Percentiles rank a stretch among this genome's conserved stretches.
Evolutionary conservation across 1,139 yeast species (phyloP).

Genomic region (Candida tropicalis): DNA sequence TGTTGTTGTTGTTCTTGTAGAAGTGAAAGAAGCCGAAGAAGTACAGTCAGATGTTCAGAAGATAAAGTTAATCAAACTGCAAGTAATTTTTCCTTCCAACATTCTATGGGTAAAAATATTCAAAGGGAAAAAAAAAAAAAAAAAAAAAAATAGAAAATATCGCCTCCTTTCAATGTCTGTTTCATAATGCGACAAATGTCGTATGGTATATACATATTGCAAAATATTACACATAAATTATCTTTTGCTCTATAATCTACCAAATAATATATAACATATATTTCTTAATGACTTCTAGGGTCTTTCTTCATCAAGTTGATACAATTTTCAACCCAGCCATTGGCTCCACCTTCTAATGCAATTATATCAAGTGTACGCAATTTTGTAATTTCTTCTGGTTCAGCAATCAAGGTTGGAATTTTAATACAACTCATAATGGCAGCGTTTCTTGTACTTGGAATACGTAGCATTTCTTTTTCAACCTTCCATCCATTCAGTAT

Average conservation of each 20-base stretch:
- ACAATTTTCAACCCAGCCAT: slow-evolving; percentile 84
- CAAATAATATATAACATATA: background rate
- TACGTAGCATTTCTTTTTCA: slow-evolving; percentile 83
- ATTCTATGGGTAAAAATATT: no score
- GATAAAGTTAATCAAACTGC: no score
- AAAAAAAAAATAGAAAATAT: background rate
- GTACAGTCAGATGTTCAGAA: background rate
- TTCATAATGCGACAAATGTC: slow-evolving; percentile 1
- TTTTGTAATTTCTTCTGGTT: slow-evolving; percentile 28
- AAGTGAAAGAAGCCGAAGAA: background rate
- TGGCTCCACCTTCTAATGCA: slow-evolving; percentile 82
- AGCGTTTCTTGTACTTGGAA: slow-evolving; percentile 93
- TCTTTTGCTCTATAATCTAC: background rate
- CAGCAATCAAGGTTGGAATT: slow-evolving; percentile 22
- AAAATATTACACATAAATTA: no score
- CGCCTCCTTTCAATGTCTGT: background rate
- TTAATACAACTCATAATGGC: slow-evolving; percentile 72
- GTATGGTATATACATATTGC: background rate
- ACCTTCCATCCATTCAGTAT: slow-evolving; percentile 77
- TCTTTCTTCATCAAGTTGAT: slow-evolving; percentile 62
- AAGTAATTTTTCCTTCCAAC: no score
- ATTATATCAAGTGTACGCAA: slow-evolving; percentile 58
- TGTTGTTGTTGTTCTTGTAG: background rate
- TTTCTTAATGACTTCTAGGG: slow-evolving; percentile 44
- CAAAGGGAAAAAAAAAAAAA: background rate